Evolutionary conservation across 306 rosid genomes (phyloP).

Genomic region (Pueraria montana): DNA sequence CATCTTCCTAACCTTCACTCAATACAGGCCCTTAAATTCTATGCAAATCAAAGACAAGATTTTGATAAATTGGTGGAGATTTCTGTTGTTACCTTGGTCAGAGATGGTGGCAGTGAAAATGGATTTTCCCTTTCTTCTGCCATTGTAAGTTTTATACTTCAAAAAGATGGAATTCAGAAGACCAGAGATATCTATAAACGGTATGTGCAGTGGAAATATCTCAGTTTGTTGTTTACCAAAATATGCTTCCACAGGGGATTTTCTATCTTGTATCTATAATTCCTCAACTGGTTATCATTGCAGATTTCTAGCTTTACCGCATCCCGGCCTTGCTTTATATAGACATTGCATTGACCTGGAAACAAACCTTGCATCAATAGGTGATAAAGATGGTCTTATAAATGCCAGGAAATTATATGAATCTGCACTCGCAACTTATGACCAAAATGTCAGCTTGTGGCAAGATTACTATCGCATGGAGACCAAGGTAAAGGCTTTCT

Average conservation of each 20-base stretch:
- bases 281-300: slow-evolving; percentile 43
- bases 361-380: slow-evolving; percentile 72
- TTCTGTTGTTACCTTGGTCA: slow-evolving; percentile 64
- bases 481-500: slow-evolving; percentile 63
- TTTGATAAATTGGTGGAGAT: slow-evolving; percentile 80
- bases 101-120: slow-evolving; percentile 79
- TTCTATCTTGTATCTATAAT: slow-evolving; percentile 36
- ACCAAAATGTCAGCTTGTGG: slow-evolving; percentile 81
- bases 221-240: slow-evolving; percentile 4
- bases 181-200: slow-evolving; percentile 83
- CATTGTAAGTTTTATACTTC: slow-evolving; percentile 73
- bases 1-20: slow-evolving; percentile 37
- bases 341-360: slow-evolving; percentile 82
- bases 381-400: slow-evolving; percentile 74
- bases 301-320: slow-evolving; percentile 88
- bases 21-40: slow-evolving; percentile 81
- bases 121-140: slow-evolving; percentile 86
- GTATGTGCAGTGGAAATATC: slow-evolving; percentile 53
- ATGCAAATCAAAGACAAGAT: slow-evolving; percentile 63
- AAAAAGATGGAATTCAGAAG: slow-evolving; percentile 77
- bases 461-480: slow-evolving; percentile 76
- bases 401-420: slow-evolving; percentile 79
- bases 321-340: slow-evolving; percentile 79
- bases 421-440: slow-evolving; percentile 75
- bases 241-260: slow-evolving; percentile 20